A percentile compares a stretch with the other conserved stretches of the same genome.
Conservation (phyloP, 2,329 filamentous ascomycete species). For the Penicillium sp. region DNA sequence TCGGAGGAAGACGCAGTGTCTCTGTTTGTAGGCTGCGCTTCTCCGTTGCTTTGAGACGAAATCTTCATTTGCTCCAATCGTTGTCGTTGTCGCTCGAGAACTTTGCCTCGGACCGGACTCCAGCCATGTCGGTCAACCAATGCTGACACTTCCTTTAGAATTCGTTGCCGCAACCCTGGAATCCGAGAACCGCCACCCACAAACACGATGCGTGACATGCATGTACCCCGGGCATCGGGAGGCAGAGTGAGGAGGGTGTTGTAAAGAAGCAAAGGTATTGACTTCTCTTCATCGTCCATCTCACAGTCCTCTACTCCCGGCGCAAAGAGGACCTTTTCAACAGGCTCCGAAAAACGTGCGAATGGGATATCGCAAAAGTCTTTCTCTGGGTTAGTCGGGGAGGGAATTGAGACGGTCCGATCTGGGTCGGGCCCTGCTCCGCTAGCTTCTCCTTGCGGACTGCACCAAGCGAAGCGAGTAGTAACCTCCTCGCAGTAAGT, state of each 20-base stretch:
- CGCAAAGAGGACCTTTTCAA: constrained; percentile 70
- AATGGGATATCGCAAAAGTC: constrained; percentile 60
- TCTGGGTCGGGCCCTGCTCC: constrained; percentile 2
- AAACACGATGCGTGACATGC: constrained; percentile 85
- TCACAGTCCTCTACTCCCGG: constrained; percentile 49
- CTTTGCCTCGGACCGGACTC: constrained; percentile 69
- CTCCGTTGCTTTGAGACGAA: constrained; percentile 8
- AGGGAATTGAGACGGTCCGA: constrained; percentile 45
- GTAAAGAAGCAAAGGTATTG: constrained; percentile 73
- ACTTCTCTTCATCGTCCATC: constrained; percentile 82
- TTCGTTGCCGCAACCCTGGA: constrained; percentile 70
- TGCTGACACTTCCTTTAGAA: constrained; percentile 67
- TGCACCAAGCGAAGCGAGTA: constrained; percentile 74
- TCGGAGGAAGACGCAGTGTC: constrained; percentile 1
- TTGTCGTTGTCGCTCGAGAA: constrained; percentile 48
- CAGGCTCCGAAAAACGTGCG: constrained; percentile 65
- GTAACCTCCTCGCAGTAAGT: constrained; percentile 77
- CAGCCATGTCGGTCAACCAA: constrained; percentile 69
- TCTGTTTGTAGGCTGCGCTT: neutral
- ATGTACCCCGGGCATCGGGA: constrained; percentile 74
- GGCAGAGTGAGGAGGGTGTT: constrained; percentile 69
- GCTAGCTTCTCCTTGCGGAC: constrained; percentile 17
- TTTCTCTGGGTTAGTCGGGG: constrained; percentile 39
- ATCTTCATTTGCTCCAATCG: constrained; percentile 41
- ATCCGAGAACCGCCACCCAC: constrained; percentile 75